Percentiles rank a stretch among this genome's conserved stretches.
These are phyloP conservation scores for Lecanoromycetidae sp. DNA, from an alignment of 2,329 filamentous ascomycete species.

Conservation along the genomic window DNA sequence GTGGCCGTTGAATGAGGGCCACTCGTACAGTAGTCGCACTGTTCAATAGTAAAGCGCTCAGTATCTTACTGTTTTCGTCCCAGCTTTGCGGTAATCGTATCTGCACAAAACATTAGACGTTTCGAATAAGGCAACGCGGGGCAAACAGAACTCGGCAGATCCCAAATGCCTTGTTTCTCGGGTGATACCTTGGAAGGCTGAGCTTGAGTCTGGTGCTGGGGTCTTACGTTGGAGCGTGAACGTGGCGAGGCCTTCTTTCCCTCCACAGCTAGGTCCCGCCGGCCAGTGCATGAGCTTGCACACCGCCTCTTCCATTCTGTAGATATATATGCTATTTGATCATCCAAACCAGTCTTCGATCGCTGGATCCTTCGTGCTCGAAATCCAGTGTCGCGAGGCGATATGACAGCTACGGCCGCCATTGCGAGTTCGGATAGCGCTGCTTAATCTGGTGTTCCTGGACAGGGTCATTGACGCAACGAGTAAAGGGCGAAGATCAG, in stretches of 20 bases:
- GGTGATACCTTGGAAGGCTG: constrained; percentile 2
- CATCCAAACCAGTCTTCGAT: constrained; percentile 36
- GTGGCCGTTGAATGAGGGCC: constrained; percentile 24
- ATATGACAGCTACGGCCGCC: constrained; percentile 34
- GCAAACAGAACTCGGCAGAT: too few species aligned
- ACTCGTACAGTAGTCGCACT: neutral
- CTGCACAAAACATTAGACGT: neutral
- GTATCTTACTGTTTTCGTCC: neutral
- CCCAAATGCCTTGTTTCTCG: too few species aligned
- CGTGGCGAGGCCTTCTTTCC: constrained; percentile 3
- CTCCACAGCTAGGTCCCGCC: constrained; percentile 16
- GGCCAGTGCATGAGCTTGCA: constrained; percentile 27
- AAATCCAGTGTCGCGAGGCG: constrained; percentile 31
- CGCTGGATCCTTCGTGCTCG: constrained; percentile 31
- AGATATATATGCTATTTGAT: constrained; percentile 27
- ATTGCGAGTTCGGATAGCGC: constrained; percentile 25
- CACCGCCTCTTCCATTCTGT: constrained; percentile 22
- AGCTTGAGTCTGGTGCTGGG: neutral
- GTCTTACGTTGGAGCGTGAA: constrained; percentile 14
- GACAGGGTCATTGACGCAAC: constrained; percentile 13
- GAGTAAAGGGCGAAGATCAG: too few species aligned
- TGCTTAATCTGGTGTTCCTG: constrained; percentile 6
- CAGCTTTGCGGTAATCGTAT: neutral
- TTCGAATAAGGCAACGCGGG: neutral
- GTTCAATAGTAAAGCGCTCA: neutral